Evolutionary conservation across 495 filamentous ascomycete species (phyloP).

Genomic region (Trichocladium antarcticum): DNA sequence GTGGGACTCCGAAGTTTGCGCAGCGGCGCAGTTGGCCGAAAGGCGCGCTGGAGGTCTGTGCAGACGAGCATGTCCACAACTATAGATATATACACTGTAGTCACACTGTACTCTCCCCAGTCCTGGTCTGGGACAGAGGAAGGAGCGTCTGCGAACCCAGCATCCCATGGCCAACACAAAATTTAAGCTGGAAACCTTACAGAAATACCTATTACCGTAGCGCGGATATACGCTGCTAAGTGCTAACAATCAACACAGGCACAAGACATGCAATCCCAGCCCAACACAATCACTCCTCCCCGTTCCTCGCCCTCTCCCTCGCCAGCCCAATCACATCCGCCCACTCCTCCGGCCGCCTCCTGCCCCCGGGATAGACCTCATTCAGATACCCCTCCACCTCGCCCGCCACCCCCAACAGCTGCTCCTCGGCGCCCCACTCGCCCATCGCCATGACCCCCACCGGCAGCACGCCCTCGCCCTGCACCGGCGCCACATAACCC

Average conservation of each 20-base stretch:
- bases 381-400: constrained; percentile 49
- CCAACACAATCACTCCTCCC: not conserved
- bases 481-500: constrained; percentile 51
- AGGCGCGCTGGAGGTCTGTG: constrained; percentile 1
- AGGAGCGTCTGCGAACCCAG: too few species aligned
- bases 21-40: constrained; percentile 3
- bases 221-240: too few species aligned
- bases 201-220: too few species aligned
- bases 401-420: constrained; percentile 60
- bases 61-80: not conserved
- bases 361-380: constrained; percentile 27
- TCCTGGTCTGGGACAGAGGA: too few species aligned
- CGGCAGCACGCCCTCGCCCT: constrained; percentile 42
- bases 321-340: constrained; percentile 31
- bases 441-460: constrained; percentile 83
- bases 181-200: too few species aligned
- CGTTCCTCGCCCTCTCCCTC: constrained; percentile 4
- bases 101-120: too few species aligned
- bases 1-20: not conserved
- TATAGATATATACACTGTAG: too few species aligned
- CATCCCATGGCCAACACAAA: too few species aligned
- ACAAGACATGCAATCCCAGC: not conserved
- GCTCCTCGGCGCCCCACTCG: constrained; percentile 81
- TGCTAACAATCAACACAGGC: too few species aligned
- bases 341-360: constrained; percentile 33